These are phyloP conservation scores for Lithospermum erythrorhizon DNA, from an alignment of 257 asterid species.

Conservation along the genomic window DNA sequence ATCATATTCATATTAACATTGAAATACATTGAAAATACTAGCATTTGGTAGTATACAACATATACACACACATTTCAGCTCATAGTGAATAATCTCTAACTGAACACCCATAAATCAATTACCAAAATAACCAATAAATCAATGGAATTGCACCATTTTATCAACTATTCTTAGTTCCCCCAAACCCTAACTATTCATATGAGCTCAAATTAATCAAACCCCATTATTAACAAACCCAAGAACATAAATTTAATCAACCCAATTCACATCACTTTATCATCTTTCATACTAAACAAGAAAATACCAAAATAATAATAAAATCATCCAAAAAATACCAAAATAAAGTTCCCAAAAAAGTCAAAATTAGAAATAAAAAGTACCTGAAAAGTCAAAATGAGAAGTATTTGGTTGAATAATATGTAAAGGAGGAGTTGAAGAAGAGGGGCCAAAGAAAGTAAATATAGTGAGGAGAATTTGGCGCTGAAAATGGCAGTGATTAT, in stretches of 20 bases:
- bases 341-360: background rate
- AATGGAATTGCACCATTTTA: background rate
- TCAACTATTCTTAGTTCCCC: background rate
- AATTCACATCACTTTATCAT: too few species aligned
- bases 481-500: conserved; percentile 64
- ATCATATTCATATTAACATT: too few species aligned
- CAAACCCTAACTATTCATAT: background rate
- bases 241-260: too few species aligned
- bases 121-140: too few species aligned
- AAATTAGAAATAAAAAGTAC: background rate
- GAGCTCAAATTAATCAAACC: background rate
- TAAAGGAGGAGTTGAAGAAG: too few species aligned
- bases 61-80: too few species aligned
- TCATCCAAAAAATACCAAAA: background rate
- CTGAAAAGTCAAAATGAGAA: background rate
- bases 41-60: too few species aligned
- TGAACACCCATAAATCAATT: too few species aligned
- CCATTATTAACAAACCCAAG: background rate
- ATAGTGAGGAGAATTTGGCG: conserved; percentile 34
- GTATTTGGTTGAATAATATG: too few species aligned
- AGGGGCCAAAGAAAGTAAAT: background rate
- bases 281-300: background rate
- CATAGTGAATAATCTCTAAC: too few species aligned
- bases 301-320: too few species aligned
- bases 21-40: too few species aligned